phyloP scores from a whole-genome alignment of 2,329 filamentous ascomycete genomes.

The Calonectria crousiana region DNA sequence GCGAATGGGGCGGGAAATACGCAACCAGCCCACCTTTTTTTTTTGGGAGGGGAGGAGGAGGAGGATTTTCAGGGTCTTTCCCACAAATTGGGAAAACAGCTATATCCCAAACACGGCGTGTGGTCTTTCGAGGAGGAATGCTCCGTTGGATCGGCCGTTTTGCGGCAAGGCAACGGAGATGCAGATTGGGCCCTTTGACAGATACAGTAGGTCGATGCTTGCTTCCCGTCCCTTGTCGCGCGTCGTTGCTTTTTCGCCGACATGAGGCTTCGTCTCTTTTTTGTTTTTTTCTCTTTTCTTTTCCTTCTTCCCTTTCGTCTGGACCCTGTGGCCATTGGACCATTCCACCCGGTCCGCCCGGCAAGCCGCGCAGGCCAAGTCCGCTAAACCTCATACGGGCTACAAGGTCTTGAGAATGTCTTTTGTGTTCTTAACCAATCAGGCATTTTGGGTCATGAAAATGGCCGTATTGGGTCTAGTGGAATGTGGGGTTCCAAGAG shows the following conservation, averaged over 20 bases:
- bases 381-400: neutral
- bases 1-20: neutral
- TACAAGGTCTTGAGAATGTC: neutral
- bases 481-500: neutral
- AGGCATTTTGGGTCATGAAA: neutral
- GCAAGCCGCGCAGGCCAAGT: neutral
- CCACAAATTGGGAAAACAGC: neutral
- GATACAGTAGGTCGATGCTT: conserved; percentile 1
- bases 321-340: conserved; percentile 5
- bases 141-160: neutral
- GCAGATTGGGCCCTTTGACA: neutral
- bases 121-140: neutral
- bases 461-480: neutral
- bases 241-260: neutral
- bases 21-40: conserved; percentile 1
- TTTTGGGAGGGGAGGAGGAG: neutral
- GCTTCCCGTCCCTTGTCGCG: conserved; percentile 18
- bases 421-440: neutral
- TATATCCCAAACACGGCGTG: neutral
- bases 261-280: neutral
- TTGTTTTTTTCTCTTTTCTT: neutral
- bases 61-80: neutral
- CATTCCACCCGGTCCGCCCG: neutral
- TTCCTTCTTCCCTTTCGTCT: neutral
- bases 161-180: conserved; percentile 2